phyloP scores from a whole-genome alignment of 1,284 basidiomycete genomes.

The Trichosporon faecale region DNA sequence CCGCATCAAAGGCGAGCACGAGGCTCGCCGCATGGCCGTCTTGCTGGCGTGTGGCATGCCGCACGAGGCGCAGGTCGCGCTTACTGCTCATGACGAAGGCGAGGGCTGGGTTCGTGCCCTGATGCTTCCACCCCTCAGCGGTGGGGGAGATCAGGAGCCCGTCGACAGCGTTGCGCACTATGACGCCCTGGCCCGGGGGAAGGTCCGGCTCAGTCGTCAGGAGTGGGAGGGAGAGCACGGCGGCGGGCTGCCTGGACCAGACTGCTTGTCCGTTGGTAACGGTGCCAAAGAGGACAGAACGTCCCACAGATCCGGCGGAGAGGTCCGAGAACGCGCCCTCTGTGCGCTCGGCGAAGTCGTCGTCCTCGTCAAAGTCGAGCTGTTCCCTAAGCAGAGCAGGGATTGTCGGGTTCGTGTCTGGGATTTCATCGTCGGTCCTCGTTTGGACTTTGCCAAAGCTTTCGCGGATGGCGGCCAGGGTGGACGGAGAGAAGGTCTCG shows the following conservation, averaged over 20 bases:
- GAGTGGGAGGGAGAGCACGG: conserved; percentile 36
- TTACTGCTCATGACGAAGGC: conserved; percentile 94
- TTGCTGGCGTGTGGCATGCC: conserved; percentile 57
- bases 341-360: conserved; percentile 54
- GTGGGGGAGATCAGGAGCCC: conserved; percentile 63
- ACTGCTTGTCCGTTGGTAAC: conserved; percentile 12
- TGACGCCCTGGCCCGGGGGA: conserved; percentile 54
- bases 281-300: conserved; percentile 37
- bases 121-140: conserved; percentile 64
- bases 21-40: background rate
- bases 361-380: conserved; percentile 50
- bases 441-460: conserved; percentile 38
- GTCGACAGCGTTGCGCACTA: conserved; percentile 77
- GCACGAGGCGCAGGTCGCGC: conserved; percentile 76
- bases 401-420: conserved; percentile 38
- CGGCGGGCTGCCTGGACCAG: conserved; percentile 36
- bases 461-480: conserved; percentile 73
- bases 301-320: conserved; percentile 34
- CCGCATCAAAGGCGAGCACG: conserved; percentile 77
- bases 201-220: conserved; percentile 34
- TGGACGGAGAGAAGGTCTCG: conserved; percentile 82
- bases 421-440: conserved; percentile 29
- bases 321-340: conserved; percentile 55
- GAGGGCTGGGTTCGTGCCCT: conserved; percentile 77
- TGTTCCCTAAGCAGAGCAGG: conserved; percentile 50